phyloP scores from a whole-genome alignment of 257 asterid genomes.

The Nicotiana knightiana region DNA sequence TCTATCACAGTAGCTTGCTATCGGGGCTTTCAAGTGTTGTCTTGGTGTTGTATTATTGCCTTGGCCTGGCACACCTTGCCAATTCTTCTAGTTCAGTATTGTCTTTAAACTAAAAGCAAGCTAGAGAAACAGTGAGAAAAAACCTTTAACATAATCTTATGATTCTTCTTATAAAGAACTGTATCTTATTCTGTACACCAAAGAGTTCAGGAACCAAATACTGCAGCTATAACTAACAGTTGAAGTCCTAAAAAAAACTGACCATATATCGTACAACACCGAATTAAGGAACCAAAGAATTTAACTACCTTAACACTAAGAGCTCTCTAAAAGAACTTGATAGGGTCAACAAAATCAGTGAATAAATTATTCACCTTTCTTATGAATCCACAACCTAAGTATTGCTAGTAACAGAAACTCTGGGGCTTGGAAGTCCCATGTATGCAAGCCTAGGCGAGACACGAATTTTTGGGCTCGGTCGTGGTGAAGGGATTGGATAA shows the following conservation, averaged over 20 bases:
- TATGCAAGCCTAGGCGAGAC: constrained; percentile 51
- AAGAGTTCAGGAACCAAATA: neutral
- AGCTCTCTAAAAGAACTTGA: neutral
- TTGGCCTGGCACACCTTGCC: neutral
- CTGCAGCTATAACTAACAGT: neutral
- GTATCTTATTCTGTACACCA: neutral
- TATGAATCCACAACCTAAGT: neutral
- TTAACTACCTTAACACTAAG: neutral
- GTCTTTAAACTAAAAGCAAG: neutral
- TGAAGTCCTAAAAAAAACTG: neutral
- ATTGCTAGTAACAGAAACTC: constrained; percentile 15
- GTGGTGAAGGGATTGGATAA: constrained; percentile 54
- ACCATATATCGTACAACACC: neutral
- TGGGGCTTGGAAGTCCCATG: constrained; percentile 56
- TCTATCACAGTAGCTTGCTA: neutral
- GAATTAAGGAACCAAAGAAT: neutral
- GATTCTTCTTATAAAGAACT: neutral
- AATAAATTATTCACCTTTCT: neutral
- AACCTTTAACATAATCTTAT: neutral
- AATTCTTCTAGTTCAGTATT: neutral
- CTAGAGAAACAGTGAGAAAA: neutral
- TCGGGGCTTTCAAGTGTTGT: neutral
- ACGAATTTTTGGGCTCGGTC: constrained; percentile 45
- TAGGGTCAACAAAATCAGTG: neutral
- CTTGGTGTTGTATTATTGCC: neutral